phyloP scores from a whole-genome alignment of 805 yeast genomes.

The Metschnikowia anglica region DNA sequence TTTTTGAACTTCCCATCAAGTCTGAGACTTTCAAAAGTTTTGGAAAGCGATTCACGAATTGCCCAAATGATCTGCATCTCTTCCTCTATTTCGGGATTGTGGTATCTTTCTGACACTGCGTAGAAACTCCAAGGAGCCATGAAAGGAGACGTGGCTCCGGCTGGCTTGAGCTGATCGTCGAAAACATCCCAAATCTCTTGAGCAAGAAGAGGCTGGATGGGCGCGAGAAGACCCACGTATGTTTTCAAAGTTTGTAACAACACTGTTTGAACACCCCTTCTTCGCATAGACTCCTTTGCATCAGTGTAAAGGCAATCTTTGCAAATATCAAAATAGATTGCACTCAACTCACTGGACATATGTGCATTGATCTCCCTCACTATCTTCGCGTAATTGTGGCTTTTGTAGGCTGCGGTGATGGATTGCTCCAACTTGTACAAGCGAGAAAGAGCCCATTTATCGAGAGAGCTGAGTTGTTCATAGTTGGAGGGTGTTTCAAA shows the following conservation, averaged over 20 bases:
- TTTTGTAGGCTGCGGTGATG: constrained; percentile 47
- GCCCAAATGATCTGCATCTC: constrained; percentile 49
- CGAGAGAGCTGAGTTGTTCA: constrained; percentile 44
- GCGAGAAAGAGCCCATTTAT: constrained; percentile 60
- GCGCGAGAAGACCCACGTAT: constrained; percentile 69
- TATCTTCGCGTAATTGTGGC: constrained; percentile 66
- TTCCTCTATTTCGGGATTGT: constrained; percentile 33
- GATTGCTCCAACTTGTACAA: constrained; percentile 47
- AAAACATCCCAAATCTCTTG: constrained; percentile 84
- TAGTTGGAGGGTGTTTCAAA: constrained; percentile 39
- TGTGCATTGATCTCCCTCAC: constrained; percentile 68
- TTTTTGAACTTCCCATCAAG: constrained; percentile 51
- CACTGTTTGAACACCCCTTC: constrained; percentile 67
- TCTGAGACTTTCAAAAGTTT: constrained; percentile 56
- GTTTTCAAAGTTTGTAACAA: constrained; percentile 56
- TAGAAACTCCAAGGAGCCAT: constrained; percentile 22
- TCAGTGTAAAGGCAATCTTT: constrained; percentile 88
- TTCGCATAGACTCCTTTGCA: constrained; percentile 39
- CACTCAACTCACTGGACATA: constrained; percentile 72
- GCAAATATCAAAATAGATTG: constrained; percentile 80
- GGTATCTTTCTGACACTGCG: constrained; percentile 34
- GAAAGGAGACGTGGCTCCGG: constrained; percentile 16
- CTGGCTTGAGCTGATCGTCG: constrained; percentile 16
- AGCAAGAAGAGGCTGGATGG: constrained; percentile 77
- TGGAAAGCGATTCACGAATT: constrained; percentile 50